A percentile compares a stretch with the other conserved stretches of the same genome.
Evolutionary conservation across 208 protist species (phyloP).

Genomic region (Phytomonas francai): DNA sequence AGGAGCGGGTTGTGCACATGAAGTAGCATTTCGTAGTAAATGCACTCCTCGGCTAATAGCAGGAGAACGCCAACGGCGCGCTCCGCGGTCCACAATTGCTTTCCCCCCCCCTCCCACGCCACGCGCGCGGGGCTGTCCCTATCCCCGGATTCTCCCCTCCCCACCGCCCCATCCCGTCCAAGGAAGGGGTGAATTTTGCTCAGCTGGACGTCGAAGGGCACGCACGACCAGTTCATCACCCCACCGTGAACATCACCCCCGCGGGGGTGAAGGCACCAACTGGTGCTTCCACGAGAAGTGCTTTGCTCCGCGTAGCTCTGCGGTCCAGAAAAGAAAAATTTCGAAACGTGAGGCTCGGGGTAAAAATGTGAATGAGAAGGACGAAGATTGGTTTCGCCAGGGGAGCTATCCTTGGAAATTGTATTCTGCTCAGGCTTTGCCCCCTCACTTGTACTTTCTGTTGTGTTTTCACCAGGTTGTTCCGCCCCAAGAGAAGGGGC

Average conservation of each 20-base stretch:
- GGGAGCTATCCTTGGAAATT: background rate
- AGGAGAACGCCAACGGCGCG: constrained; percentile 30
- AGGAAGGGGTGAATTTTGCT: background rate
- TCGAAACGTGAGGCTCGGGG: background rate
- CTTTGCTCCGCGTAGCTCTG: background rate
- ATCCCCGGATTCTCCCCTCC: background rate
- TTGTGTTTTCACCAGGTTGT: background rate
- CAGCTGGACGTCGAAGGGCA: background rate
- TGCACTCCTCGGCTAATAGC: constrained; percentile 16
- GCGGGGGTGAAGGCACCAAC: background rate
- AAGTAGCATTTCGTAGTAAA: constrained; percentile 27
- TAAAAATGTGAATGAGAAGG: background rate
- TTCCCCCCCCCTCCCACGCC: background rate
- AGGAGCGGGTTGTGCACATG: constrained; percentile 10
- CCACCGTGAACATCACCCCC: background rate
- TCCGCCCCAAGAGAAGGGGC: background rate
- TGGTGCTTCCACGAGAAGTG: background rate
- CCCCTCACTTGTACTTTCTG: background rate
- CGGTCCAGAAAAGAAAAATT: background rate
- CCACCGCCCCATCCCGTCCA: background rate
- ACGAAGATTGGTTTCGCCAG: background rate
- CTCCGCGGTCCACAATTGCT: background rate
- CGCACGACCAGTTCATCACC: background rate
- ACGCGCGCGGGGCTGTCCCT: background rate
- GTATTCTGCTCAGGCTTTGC: background rate